Evolutionary conservation across 768 basidiomycete genomes (phyloP).

Genomic region (Leccinum obscurum): DNA sequence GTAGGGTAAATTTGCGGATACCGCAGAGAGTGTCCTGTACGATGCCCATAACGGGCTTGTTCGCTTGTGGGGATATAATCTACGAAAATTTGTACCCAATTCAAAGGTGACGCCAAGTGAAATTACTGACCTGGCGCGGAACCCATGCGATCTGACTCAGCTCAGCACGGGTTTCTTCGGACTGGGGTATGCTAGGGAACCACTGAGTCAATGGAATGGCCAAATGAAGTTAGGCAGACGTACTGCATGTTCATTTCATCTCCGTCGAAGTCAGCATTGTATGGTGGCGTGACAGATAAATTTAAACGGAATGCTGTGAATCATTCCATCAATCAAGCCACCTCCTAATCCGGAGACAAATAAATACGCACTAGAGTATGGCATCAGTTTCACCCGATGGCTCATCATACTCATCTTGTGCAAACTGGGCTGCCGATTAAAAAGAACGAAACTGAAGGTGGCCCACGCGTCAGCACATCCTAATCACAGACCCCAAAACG

Average conservation of each 20-base stretch:
- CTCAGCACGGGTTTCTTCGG: slow-evolving; percentile 97
- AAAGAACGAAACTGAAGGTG: slow-evolving; percentile 45
- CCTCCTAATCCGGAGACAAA: not conserved
- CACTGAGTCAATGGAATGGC: slow-evolving; percentile 10
- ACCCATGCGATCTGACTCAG: slow-evolving; percentile 99
- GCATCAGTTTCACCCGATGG: slow-evolving; percentile 95
- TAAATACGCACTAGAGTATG: slow-evolving; percentile 83
- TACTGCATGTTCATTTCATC: slow-evolving; percentile 99
- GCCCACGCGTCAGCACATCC: slow-evolving; percentile 1
- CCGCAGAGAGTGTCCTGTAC: slow-evolving; percentile 99
- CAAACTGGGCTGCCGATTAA: slow-evolving; percentile 97
- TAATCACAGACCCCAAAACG: not conserved
- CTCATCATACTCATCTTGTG: slow-evolving; percentile 99
- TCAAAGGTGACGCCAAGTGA: not conserved
- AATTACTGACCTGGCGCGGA: slow-evolving; percentile 74
- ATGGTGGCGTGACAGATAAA: slow-evolving; percentile 96
- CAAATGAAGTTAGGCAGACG: slow-evolving; percentile 34
- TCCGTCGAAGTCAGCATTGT: slow-evolving; percentile 99
- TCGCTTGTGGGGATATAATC: slow-evolving; percentile 99
- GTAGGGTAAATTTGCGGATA: slow-evolving; percentile 94
- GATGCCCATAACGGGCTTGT: slow-evolving; percentile 99
- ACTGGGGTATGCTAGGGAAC: slow-evolving; percentile 84
- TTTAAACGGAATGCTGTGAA: slow-evolving; percentile 89
- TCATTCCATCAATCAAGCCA: slow-evolving; percentile 19
- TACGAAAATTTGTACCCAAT: slow-evolving; percentile 31